These are phyloP conservation scores for Neltuma alba DNA, from an alignment of 306 rosid species.

Conservation along the genomic window DNA sequence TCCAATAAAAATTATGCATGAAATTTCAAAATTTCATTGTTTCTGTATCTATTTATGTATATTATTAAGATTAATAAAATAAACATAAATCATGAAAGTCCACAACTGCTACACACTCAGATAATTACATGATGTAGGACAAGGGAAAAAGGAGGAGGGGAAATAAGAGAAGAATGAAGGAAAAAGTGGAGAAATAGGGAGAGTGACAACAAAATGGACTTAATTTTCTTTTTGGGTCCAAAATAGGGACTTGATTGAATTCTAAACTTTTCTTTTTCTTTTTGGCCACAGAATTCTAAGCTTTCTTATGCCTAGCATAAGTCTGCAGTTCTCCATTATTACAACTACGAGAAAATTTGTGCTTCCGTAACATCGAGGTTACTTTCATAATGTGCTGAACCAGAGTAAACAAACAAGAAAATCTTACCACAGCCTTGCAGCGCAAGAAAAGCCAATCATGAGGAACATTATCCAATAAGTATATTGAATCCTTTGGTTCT, in stretches of 20 bases:
- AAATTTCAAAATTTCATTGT: neutral
- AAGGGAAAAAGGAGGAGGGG: too few relatives aligned
- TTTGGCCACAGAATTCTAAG: neutral
- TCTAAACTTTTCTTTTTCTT: neutral
- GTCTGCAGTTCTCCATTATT: neutral
- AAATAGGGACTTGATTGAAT: neutral
- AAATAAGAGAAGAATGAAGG: neutral
- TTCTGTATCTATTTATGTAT: neutral
- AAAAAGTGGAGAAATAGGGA: neutral
- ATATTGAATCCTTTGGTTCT: constrained; percentile 82
- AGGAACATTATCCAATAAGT: constrained; percentile 87
- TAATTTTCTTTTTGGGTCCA: too few relatives aligned
- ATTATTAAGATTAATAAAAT: neutral
- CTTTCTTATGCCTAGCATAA: neutral
- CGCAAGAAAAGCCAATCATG: constrained; percentile 98
- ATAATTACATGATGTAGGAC: neutral
- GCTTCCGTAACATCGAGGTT: constrained; percentile 17
- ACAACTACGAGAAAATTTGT: neutral
- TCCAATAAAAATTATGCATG: neutral
- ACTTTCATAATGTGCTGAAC: constrained; percentile 18
- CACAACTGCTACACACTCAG: neutral
- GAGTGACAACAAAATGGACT: neutral
- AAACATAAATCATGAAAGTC: neutral
- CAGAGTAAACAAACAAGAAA: constrained; percentile 14
- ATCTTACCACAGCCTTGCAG: constrained; percentile 99